Evolutionary conservation across 441 rosid species (phyloP), one percentile per base, ranked within the genome.

Genomic region (Pelargonium australe): DNA sequence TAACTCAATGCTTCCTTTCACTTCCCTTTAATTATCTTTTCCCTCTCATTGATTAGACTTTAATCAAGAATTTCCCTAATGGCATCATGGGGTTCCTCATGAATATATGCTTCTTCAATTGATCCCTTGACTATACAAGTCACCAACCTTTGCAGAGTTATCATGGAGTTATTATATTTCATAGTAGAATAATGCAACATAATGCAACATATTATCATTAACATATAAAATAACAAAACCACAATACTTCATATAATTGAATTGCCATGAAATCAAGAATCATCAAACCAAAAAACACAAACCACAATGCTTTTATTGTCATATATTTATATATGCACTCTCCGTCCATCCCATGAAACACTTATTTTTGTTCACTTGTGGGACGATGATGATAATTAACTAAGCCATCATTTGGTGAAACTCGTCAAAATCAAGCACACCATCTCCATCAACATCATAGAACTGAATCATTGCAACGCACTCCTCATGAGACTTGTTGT

Each of bases 371-470:
- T 44, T 44, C 12, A 44, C 12, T 6, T 2, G 3, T 44, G 7
- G 49, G 49, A 31, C 53, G 25, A 23, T 23, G 25, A 5, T 43
- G 8, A 43, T 68, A 0, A 41, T 40, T 10, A 17, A 63, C 62
- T 55, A 76, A 65, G 76, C 69, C 92, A 85, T 87, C 85, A 69
- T 78, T 77, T 77, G 89, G 65, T 76, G 79, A 74, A 92, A 92
- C 72, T 90, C 98, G 12, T 87, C 85, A 67, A 82, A 92, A 74
- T 90, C 96, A 71, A 92, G 89, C 23, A 86, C 93, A 1, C 98
- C 98, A 81, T 89, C 82, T 19, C 93, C 91, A 83, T 89, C 92
- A 49, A 67, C 73, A 80, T 92, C 96, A 70, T 80, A 92, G 60
- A 66, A 85, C n/a, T 73, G 78, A 51, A 89, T 88, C 98, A 92